Conservation (phyloP, 2,329 filamentous ascomycete genomes). For the Cytospora mali region DNA sequence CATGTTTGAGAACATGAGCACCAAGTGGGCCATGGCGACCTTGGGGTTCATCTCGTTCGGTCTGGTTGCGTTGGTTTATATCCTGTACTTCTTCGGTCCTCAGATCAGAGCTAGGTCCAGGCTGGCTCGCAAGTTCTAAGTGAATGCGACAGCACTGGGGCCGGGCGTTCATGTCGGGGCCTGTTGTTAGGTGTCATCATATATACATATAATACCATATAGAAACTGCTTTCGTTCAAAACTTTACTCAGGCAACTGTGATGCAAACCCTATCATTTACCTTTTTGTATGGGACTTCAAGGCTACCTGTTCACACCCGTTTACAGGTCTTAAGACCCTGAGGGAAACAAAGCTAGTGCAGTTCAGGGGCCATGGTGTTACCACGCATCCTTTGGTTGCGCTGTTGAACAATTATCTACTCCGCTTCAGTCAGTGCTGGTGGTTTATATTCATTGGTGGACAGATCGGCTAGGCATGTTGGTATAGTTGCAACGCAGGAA, state of each 20-base stretch:
- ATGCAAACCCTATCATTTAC: no score
- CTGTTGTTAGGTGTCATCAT: not conserved
- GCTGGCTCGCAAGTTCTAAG: constrained; percentile 37
- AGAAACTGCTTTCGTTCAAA: constrained; percentile 29
- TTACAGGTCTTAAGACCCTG: no score
- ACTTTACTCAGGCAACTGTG: constrained; percentile 31
- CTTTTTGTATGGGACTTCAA: not conserved
- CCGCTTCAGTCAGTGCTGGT: no score
- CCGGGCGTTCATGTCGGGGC: not conserved
- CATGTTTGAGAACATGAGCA: constrained; percentile 42
- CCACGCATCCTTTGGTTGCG: no score
- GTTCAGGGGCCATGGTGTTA: no score
- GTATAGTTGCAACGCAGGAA: no score
- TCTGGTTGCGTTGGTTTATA: constrained; percentile 44
- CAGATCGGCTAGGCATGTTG: no score
- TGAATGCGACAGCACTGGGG: not conserved
- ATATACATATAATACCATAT: not conserved
- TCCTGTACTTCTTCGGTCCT: constrained; percentile 45
- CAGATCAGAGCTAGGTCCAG: constrained; percentile 39
- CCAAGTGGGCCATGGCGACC: constrained; percentile 45
- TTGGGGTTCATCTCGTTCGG: constrained; percentile 45
- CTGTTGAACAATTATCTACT: no score
- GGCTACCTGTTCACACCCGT: no score
- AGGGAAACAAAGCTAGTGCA: no score
- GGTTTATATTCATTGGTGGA: no score